These are phyloP conservation scores for Populus davidiana DNA, from an alignment of 345 rosid genomes.

Conservation along the genomic window DNA sequence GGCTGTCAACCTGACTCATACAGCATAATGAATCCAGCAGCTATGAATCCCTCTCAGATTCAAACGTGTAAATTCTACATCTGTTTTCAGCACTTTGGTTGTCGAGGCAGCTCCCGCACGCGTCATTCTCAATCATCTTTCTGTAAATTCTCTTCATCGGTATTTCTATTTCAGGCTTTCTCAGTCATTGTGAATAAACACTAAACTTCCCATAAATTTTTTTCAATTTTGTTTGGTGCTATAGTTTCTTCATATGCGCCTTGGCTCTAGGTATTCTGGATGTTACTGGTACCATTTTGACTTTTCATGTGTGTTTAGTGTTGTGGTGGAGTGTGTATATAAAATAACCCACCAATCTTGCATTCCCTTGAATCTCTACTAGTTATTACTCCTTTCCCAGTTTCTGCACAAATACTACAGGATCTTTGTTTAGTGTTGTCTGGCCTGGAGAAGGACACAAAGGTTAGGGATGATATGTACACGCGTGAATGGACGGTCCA, in stretches of 20 bases:
- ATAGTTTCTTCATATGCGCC: neutral
- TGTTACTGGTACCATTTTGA: neutral
- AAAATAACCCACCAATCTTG: too few species aligned
- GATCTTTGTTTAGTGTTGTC: neutral
- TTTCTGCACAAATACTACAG: too few species aligned
- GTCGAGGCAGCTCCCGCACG: slow-evolving; percentile 7
- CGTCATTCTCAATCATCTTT: slow-evolving; percentile 10
- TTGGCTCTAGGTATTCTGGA: neutral
- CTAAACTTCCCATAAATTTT: slow-evolving; percentile 13
- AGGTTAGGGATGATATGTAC: slow-evolving; percentile 10
- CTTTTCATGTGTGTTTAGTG: too few species aligned
- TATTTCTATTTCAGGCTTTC: slow-evolving; percentile 23
- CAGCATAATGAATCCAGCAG: slow-evolving; percentile 49
- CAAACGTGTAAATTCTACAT: slow-evolving; percentile 34
- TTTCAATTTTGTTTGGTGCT: neutral
- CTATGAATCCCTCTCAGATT: slow-evolving; percentile 6
- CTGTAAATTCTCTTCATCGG: slow-evolving; percentile 40
- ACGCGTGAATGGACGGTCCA: slow-evolving; percentile 27
- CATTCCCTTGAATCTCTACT: neutral
- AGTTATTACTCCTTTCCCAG: too few species aligned
- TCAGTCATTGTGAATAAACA: slow-evolving; percentile 42
- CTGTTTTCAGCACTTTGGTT: slow-evolving; percentile 7
- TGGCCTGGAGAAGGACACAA: neutral
- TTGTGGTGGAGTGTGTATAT: too few species aligned
- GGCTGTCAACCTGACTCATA: slow-evolving; percentile 69